Conservation (phyloP, 352 stramenopile genomes). For the Phytophthora ramorum region DNA sequence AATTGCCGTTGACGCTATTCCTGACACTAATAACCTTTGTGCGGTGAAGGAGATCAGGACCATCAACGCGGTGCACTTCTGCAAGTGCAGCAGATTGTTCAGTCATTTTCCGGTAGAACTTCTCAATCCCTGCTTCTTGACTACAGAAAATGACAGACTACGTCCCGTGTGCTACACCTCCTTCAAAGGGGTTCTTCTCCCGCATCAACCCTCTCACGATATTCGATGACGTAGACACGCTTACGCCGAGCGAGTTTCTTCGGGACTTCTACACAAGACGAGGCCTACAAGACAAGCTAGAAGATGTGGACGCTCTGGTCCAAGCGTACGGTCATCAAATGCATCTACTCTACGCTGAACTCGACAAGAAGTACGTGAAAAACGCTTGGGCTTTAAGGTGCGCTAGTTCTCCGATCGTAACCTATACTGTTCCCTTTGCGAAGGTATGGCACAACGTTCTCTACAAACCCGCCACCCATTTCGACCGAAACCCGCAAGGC, state of each 20-base stretch:
- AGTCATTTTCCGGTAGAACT: not conserved
- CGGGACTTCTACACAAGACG: slow-evolving; percentile 78
- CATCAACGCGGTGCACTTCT: slow-evolving; percentile 4
- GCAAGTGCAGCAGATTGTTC: not conserved
- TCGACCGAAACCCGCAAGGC: slow-evolving; percentile 36
- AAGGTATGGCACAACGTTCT: slow-evolving; percentile 75
- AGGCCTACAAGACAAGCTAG: slow-evolving; percentile 68
- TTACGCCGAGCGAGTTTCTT: slow-evolving; percentile 70
- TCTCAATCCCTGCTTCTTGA: not conserved
- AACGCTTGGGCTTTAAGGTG: not conserved
- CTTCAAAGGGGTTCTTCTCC: slow-evolving; percentile 50
- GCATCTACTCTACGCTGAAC: slow-evolving; percentile 60
- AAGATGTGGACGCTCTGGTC: slow-evolving; percentile 72
- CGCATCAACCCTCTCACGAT: slow-evolving; percentile 63
- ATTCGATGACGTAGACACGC: slow-evolving; percentile 57
- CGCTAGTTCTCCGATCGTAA: not conserved
- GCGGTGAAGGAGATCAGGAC: not conserved
- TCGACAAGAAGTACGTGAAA: slow-evolving; percentile 71
- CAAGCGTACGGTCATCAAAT: slow-evolving; percentile 59
- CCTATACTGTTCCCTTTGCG: not conserved
- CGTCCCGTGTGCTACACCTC: slow-evolving; percentile 12
- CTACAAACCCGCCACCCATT: slow-evolving; percentile 55
- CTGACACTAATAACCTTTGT: slow-evolving; percentile 4
- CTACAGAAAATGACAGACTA: slow-evolving; percentile 27
- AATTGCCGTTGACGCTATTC: slow-evolving; percentile 9